These are phyloP conservation scores for Pyrenula massariospora DNA, from an alignment of 495 filamentous ascomycete genomes.

Conservation along the genomic window DNA sequence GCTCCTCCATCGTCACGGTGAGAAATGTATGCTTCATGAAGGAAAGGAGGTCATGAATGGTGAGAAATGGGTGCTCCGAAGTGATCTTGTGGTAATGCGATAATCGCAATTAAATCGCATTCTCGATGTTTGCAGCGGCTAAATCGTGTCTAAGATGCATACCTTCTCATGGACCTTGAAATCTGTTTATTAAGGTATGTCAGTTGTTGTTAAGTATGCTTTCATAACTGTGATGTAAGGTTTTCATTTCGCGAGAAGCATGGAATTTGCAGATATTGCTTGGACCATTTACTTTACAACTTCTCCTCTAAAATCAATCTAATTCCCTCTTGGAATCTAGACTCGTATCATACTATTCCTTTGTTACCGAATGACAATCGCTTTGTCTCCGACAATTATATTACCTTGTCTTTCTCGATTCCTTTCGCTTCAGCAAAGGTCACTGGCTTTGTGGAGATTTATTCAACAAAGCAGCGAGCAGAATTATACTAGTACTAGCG, in stretches of 20 bases:
- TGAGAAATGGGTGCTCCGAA: conserved; percentile 89
- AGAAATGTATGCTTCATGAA: conserved; percentile 84
- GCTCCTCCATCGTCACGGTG: conserved; percentile 79
- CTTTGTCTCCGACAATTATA: not conserved
- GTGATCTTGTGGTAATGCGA: conserved; percentile 65
- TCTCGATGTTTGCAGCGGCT: too few relatives aligned
- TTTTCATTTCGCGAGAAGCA: too few relatives aligned
- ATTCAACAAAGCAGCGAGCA: not conserved
- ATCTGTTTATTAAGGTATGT: too few relatives aligned
- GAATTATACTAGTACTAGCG: not conserved
- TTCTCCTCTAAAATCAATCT: not conserved
- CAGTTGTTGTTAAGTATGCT: too few relatives aligned
- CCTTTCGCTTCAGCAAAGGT: not conserved
- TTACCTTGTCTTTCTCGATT: not conserved
- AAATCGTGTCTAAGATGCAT: too few relatives aligned
- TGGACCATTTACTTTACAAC: not conserved
- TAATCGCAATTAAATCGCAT: conserved; percentile 13
- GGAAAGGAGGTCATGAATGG: conserved; percentile 65
- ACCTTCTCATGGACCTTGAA: not conserved
- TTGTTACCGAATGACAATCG: not conserved
- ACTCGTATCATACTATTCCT: too few relatives aligned
- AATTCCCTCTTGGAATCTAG: too few relatives aligned
- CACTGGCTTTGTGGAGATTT: not conserved
- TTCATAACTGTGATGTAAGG: too few relatives aligned
- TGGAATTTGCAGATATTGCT: not conserved